A percentile compares a stretch with the other conserved stretches of the same genome.
Conservation (phyloP, 129 eudicot genomes). For the Apium graveolens region DNA sequence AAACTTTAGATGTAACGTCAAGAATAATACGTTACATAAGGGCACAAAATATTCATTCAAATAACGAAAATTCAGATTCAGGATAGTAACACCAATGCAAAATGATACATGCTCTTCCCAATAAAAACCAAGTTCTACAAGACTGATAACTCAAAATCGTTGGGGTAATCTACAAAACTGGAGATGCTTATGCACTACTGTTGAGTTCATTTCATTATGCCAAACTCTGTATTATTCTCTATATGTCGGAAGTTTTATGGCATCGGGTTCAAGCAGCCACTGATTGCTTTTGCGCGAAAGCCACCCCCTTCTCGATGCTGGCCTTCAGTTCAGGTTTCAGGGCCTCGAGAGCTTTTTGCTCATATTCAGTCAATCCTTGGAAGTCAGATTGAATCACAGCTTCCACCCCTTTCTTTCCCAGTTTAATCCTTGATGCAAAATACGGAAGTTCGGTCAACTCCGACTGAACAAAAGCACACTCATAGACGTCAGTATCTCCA, state of each 20-base stretch:
- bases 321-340: constrained; percentile 65
- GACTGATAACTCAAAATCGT: constrained; percentile 11
- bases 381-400: constrained; percentile 53
- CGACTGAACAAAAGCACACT: constrained; percentile 65
- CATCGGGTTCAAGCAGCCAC: constrained; percentile 38
- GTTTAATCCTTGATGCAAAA: constrained; percentile 77
- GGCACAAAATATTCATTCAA: background rate
- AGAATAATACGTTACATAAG: background rate
- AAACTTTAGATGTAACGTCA: background rate
- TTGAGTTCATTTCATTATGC: constrained; percentile 12
- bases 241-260: constrained; percentile 8
- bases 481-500: constrained; percentile 70
- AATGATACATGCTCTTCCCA: background rate
- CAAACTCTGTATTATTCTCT: constrained; percentile 20
- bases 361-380: constrained; percentile 64
- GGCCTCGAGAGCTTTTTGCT: constrained; percentile 61
- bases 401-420: constrained; percentile 67
- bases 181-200: constrained; percentile 15
- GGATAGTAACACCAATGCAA: background rate
- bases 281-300: constrained; percentile 50
- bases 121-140: background rate
- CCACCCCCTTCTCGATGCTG: constrained; percentile 71
- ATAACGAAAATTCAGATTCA: background rate
- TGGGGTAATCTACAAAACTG: constrained; percentile 36
- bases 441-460: constrained; percentile 70